Conservation (phyloP, 176 grass and related monocot genomes). For the Rhynchospora breviuscula region DNA sequence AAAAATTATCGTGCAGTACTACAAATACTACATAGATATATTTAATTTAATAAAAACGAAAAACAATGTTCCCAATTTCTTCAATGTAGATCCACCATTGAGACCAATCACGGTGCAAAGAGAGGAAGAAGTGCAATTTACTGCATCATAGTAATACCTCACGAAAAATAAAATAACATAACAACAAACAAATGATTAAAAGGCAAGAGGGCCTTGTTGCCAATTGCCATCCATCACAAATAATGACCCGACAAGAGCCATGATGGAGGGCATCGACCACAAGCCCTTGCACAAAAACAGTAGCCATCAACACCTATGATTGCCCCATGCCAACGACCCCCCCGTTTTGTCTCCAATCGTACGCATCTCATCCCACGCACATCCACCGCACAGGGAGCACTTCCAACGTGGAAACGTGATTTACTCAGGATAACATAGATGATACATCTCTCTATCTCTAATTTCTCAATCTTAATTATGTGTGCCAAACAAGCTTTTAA, state of each 20-base stretch:
- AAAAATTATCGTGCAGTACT: too few species aligned
- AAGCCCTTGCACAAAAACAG: neutral
- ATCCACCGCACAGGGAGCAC: neutral
- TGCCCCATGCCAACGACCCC: slow-evolving; percentile 19
- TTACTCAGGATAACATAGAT: neutral
- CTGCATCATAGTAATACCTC: too few species aligned
- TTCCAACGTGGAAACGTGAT: neutral
- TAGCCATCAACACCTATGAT: slow-evolving; percentile 25
- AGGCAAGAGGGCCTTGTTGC: too few species aligned
- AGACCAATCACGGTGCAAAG: too few species aligned
- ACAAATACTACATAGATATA: too few species aligned
- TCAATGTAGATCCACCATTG: too few species aligned
- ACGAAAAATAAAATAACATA: too few species aligned
- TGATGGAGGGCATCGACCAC: neutral
- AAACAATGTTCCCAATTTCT: too few species aligned
- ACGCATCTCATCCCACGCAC: neutral
- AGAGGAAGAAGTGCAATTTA: too few species aligned
- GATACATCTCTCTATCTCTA: too few species aligned
- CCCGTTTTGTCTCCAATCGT: slow-evolving; percentile 10
- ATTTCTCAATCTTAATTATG: neutral
- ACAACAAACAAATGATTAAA: neutral
- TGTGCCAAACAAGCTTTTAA: too few species aligned
- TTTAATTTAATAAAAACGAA: too few species aligned
- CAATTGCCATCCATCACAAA: neutral
- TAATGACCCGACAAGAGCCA: slow-evolving; percentile 13